Base-by-base conservation (phyloP, 2,329 filamentous ascomycete genomes). In the Aspergillus aculeatinus region DNA sequence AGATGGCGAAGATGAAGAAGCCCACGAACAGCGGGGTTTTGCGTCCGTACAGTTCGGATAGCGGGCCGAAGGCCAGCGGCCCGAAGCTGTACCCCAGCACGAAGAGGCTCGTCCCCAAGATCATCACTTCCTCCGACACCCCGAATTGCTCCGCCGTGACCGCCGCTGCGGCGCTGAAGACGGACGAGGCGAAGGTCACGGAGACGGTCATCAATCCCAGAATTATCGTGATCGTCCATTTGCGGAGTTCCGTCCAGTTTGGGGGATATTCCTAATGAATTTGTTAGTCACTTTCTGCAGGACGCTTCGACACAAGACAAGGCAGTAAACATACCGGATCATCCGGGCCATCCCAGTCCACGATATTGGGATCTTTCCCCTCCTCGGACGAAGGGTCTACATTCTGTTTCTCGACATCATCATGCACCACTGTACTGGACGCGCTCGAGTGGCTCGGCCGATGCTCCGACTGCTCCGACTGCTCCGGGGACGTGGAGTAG, bases 21-120 rank as follows among this genome's bases (percentile, higher is more conserved):
- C 81, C 81, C 10, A 77, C 62, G 66, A 83, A 78, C 0, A 85
- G 69, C 1, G 81, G 81, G 1, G 68, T 63, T 23, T 75, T 77
- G 12, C 83, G 78, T 0, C 83, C 83, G 62, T 79, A 83, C 2
- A 82, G 61, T 60, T 82, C 80, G 29, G 74, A 78, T 4, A 76
- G 64, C 0, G 78, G 79, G 2, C 74, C 78, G 67, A 75, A 80
- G 44, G 79, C 58, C 11, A 77, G 58, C 11, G 76, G 76, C 1
- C 76, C 77, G 27, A 78, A 58, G 23, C 70, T 72, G 56, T 77
- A 79, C 4, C 76, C 77, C 52, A 83, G 67, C 11, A 85, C 77
- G 51, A 82, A 81, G 2, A 85, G 70, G 23, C 78, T 79, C 0
- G 80, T 82, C 0, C 79, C 81, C 9, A 85, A 67, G 0, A 79